Evolutionary conservation across 495 filamentous ascomycete genomes (phyloP), one percentile per base, ranked within the genome.

Genomic region (Pyrenula massariospora): DNA sequence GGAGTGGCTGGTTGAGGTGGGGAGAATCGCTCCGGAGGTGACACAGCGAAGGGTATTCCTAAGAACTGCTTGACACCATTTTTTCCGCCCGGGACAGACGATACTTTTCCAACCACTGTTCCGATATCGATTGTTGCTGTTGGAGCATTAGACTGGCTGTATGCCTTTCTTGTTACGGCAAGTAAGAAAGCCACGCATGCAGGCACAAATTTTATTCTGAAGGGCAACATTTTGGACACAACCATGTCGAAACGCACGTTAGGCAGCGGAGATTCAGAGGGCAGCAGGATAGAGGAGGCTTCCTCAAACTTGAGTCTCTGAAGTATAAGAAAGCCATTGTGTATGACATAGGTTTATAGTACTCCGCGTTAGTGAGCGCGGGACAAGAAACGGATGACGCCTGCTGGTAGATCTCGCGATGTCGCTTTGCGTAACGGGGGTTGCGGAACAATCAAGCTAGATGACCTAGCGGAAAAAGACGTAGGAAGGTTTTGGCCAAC

Each of bases 21-120:
- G 12, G 61, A 50, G 58, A 73, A 75, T 19, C 71, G 70, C 10
- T 24, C 50, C 5, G 50, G n/a, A 10, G 50, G 50, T 20, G 50
- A 24, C 8, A 21, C 19, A 20, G 50, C 50, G 50, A 52, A 52
- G 10, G 50, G 50, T 8, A 52, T 52, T 10, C 50, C 50, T 24
- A 52, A 20, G 19, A 52, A 52, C 19, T 52, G 50, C 10, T 52
- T 52, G 19, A 52, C 50, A 10, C 19, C n/a, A 20, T 20, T 21
- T 24, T 5, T 5, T 8, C 8, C n/a, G 8, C 8, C 8, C 10
- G 50, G 50, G 50, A 52, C 8, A 8, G 10, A 24, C 10, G 50
- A 5, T 5, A 8, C 19, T 52, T 52, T 52, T 10, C 50, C 50
- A 8, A 24, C 22, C 19, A 52, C 50, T 10, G 22, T 24, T 5